Percentiles rank a stretch among this genome's conserved stretches.
Conservation (phyloP, 1,284 basidiomycete genomes). For the Sphagnurus paluster region DNA sequence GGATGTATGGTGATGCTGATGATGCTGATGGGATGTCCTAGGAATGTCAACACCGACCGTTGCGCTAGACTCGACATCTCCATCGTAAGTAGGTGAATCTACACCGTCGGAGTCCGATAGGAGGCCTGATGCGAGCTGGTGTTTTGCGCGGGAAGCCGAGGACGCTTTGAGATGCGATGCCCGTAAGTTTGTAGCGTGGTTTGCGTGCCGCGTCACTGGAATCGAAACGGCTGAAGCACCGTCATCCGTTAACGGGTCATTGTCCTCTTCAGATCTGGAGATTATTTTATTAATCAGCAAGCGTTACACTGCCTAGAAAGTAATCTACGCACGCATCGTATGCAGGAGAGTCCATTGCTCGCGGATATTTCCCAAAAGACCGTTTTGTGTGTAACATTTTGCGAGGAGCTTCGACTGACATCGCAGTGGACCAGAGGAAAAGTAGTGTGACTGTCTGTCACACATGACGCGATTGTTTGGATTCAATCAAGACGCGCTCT, state of each 20-base stretch:
- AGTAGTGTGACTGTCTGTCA: slow-evolving; percentile 15
- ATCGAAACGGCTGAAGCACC: slow-evolving; percentile 40
- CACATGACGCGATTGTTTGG: background rate
- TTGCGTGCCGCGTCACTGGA: slow-evolving; percentile 3
- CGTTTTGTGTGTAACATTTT: slow-evolving; percentile 60
- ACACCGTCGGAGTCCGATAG: slow-evolving; percentile 72
- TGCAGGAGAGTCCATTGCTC: slow-evolving; percentile 64
- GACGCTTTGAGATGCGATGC: slow-evolving; percentile 30
- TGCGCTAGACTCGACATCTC: slow-evolving; percentile 82
- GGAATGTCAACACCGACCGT: slow-evolving; percentile 50
- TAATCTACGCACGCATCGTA: slow-evolving; percentile 61
- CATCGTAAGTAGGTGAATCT: slow-evolving; percentile 87
- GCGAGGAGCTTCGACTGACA: slow-evolving; percentile 28
- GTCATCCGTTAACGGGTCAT: slow-evolving; percentile 79
- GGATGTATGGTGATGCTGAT: slow-evolving; percentile 40
- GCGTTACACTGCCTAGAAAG: slow-evolving; percentile 7
- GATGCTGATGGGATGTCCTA: slow-evolving; percentile 29
- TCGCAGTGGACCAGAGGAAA: slow-evolving; percentile 12
- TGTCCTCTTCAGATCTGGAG: slow-evolving; percentile 76
- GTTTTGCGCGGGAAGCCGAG: slow-evolving; percentile 36
- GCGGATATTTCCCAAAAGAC: slow-evolving; percentile 65
- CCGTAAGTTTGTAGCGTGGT: slow-evolving; percentile 23
- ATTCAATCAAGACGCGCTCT: too few relatives aligned
- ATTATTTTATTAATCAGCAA: slow-evolving; percentile 13
- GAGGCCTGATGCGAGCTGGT: slow-evolving; percentile 56